These are phyloP conservation scores for Isatis lusitanica DNA, from an alignment of 441 rosid genomes.

Conservation along the genomic window DNA sequence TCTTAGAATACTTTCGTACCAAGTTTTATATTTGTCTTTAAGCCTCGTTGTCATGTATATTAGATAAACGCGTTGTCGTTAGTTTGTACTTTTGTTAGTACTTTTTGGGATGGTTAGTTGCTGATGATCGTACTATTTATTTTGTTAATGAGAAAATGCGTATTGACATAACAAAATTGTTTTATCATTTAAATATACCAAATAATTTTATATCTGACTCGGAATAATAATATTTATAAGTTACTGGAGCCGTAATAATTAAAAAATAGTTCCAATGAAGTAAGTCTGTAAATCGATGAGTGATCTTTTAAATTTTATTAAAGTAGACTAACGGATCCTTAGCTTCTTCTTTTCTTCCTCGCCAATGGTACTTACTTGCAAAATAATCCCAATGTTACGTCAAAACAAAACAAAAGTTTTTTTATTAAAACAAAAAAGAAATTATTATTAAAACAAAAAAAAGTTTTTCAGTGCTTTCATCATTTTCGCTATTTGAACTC, in stretches of 20 bases:
- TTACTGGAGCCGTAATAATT: background rate
- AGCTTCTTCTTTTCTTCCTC: background rate
- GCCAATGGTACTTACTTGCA: background rate
- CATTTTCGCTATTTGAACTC: slow-evolving; percentile 26
- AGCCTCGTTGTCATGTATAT: background rate
- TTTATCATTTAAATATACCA: background rate
- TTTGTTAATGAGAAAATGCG: background rate
- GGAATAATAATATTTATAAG: background rate
- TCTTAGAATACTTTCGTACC: background rate
- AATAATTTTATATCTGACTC: no score
- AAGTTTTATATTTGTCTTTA: background rate
- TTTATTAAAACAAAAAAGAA: background rate
- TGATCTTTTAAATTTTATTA: background rate
- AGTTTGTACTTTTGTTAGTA: background rate
- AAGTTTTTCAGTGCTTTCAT: background rate
- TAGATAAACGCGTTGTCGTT: background rate
- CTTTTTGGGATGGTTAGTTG: background rate
- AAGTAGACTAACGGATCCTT: background rate
- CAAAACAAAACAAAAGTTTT: background rate
- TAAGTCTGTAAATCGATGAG: background rate
- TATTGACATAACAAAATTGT: background rate
- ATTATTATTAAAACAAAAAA: background rate
- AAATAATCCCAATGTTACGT: background rate
- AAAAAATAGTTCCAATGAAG: background rate
- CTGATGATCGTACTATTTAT: background rate